Evolutionary conservation across 371 early-diverging fungal genomes (phyloP).

Genomic region (Haplosporangium sp.): DNA sequence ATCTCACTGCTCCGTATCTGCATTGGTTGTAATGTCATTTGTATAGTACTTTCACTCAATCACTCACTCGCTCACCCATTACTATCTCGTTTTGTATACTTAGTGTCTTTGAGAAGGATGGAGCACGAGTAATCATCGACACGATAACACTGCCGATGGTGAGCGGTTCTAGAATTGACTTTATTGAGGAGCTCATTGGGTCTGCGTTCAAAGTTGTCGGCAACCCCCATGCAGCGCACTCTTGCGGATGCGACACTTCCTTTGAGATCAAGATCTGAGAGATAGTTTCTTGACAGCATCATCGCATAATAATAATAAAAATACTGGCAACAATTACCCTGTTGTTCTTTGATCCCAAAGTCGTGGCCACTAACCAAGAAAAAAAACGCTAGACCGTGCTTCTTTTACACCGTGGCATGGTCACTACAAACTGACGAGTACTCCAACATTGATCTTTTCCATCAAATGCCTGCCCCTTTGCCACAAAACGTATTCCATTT

Average conservation of each 20-base stretch:
- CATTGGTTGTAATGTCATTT: not conserved
- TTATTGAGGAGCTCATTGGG: slow-evolving; percentile 93
- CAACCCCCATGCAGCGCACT: slow-evolving; percentile 90
- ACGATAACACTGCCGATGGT: slow-evolving; percentile 84
- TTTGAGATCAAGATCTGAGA: slow-evolving; percentile 53
- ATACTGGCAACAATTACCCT: too few species aligned
- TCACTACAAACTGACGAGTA: too few species aligned
- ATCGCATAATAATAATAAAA: too few species aligned
- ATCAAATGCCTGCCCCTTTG: too few species aligned
- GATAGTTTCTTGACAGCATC: not conserved
- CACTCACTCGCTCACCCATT: not conserved
- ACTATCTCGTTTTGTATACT: slow-evolving; percentile 5
- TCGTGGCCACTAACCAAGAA: too few species aligned
- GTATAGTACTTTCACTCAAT: not conserved
- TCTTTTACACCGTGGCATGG: too few species aligned
- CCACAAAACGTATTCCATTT: too few species aligned
- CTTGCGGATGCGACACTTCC: slow-evolving; percentile 90
- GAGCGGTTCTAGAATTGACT: slow-evolving; percentile 90
- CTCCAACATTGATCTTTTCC: too few species aligned
- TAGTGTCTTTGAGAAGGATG: slow-evolving; percentile 86
- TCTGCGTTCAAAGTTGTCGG: slow-evolving; percentile 90
- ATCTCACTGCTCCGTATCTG: not conserved
- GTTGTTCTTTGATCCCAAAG: too few species aligned
- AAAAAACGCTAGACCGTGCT: too few species aligned
- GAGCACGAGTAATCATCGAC: slow-evolving; percentile 87